These are phyloP conservation scores for Haplosporangium sp. DNA, from an alignment of 371 early-diverging fungal species.

Conservation along the genomic window DNA sequence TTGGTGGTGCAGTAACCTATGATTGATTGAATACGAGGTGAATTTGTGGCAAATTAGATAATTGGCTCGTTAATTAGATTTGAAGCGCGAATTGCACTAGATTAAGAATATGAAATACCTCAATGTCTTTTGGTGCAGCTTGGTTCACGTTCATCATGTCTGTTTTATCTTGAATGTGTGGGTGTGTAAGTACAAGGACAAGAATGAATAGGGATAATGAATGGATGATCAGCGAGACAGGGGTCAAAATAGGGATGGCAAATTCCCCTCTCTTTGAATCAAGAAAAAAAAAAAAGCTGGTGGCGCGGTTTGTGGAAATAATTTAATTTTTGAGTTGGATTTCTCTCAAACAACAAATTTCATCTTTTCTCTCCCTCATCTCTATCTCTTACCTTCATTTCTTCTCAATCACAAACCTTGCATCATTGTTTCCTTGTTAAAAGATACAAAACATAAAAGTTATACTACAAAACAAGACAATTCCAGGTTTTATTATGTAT, in stretches of 20 bases:
- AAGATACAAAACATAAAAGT: too few relatives aligned
- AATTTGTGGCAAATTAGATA: background rate
- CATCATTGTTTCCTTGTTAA: too few relatives aligned
- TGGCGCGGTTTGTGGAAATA: too few relatives aligned
- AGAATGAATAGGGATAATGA: background rate
- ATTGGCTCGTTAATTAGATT: background rate
- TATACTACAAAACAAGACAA: too few relatives aligned
- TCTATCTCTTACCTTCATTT: too few relatives aligned
- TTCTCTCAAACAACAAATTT: too few relatives aligned
- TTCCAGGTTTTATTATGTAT: too few relatives aligned
- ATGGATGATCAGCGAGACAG: background rate
- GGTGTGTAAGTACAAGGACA: background rate
- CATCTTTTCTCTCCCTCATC: too few relatives aligned
- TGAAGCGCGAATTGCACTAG: background rate
- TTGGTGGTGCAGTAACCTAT: conserved; percentile 78
- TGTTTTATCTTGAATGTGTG: background rate
- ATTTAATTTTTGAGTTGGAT: too few relatives aligned
- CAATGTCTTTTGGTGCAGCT: conserved; percentile 44
- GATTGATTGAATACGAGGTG: background rate
- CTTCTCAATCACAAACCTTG: too few relatives aligned
- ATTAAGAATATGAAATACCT: conserved; percentile 13
- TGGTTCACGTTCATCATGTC: conserved; percentile 54
- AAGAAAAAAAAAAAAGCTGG: background rate
- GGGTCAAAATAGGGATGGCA: too few relatives aligned
- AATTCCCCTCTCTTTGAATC: too few relatives aligned